A percentile compares a stretch with the other conserved stretches of the same genome.
Evolutionary conservation across 805 yeast genomes (phyloP).

Genomic region (Candida dajiaensis): DNA sequence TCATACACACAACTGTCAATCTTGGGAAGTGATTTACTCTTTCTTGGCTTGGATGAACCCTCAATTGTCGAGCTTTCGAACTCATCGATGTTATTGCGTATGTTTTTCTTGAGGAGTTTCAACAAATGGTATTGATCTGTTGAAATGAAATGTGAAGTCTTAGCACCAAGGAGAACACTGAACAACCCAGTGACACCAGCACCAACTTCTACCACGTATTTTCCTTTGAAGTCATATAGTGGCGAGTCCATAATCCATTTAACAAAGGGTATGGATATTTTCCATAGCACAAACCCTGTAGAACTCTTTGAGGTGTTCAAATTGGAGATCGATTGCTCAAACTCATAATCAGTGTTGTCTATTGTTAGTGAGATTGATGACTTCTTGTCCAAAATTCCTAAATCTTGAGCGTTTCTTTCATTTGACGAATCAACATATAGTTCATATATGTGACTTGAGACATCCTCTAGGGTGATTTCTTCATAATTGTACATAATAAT

Average conservation of each 20-base stretch:
- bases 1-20: constrained; percentile 50
- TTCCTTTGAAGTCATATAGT: constrained; percentile 11
- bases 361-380: constrained; percentile 21
- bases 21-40: not conserved
- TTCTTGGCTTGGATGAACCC: constrained; percentile 3
- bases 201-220: constrained; percentile 50
- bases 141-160: constrained; percentile 37
- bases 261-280: constrained; percentile 39
- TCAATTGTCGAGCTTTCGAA: constrained; percentile 22
- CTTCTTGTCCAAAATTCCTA: constrained; percentile 22
- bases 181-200: constrained; percentile 54
- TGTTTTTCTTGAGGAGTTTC: constrained; percentile 43
- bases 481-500: constrained; percentile 4
- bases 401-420: constrained; percentile 7
- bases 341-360: constrained; percentile 14
- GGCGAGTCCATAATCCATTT: constrained; percentile 42
- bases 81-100: constrained; percentile 31
- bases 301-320: constrained; percentile 31
- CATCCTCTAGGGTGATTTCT: constrained; percentile 10
- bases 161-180: constrained; percentile 34
- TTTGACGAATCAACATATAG: constrained; percentile 7
- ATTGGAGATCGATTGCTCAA: constrained; percentile 28
- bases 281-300: constrained; percentile 66
- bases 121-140: constrained; percentile 54
- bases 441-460: constrained; percentile 17